Conservation (phyloP, 306 rosid species). For the Vachellia pachyceras region DNA sequence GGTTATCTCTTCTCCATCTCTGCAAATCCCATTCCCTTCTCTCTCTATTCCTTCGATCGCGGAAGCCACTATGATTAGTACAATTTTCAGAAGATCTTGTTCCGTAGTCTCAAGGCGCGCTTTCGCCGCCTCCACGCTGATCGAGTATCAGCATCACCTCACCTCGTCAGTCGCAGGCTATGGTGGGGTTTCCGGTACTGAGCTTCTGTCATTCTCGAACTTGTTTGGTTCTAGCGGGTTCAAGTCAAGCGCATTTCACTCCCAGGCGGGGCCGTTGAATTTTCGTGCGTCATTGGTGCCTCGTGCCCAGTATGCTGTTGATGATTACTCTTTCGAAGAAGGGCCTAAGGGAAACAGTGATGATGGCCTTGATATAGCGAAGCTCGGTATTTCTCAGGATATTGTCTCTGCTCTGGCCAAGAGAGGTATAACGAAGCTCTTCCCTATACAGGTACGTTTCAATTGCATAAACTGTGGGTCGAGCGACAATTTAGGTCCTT, state of each 20-base stretch:
- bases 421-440: constrained; percentile 82
- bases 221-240: neutral
- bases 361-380: constrained; percentile 80
- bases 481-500: neutral
- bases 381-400: constrained; percentile 75
- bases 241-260: constrained; percentile 51
- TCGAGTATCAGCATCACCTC: constrained; percentile 32
- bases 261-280: constrained; percentile 53
- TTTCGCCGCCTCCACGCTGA: constrained; percentile 51
- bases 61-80: constrained; percentile 41
- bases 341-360: constrained; percentile 47
- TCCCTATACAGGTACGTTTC: constrained; percentile 81
- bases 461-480: neutral
- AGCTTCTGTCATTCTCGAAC: constrained; percentile 31
- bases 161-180: constrained; percentile 29
- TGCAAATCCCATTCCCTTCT: neutral
- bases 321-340: constrained; percentile 52
- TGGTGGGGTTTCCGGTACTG: neutral
- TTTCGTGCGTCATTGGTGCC: constrained; percentile 59
- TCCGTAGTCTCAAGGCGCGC: constrained; percentile 45
- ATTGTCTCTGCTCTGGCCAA: constrained; percentile 82
- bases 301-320: constrained; percentile 64
- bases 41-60: neutral
- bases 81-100: constrained; percentile 52
- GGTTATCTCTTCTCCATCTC: constrained; percentile 3